Conservation (phyloP, 108 stramenopile genomes). For the Mediolabrus comicus region DNA sequence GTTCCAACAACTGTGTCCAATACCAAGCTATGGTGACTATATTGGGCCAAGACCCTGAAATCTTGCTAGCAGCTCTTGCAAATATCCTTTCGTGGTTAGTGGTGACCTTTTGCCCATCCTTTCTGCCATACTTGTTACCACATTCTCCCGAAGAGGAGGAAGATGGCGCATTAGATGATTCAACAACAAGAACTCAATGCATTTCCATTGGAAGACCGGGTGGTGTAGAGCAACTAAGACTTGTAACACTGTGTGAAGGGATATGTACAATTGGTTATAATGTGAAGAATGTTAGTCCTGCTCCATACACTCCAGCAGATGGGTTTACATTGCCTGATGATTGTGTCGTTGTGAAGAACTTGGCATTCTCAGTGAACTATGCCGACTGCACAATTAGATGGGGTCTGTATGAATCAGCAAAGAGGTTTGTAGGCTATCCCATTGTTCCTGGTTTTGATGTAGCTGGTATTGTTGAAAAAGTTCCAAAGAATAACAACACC, state of each 20-base stretch:
- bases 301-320: conserved; percentile 35
- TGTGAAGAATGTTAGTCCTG: conserved; percentile 38
- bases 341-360: conserved; percentile 60
- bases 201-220: conserved; percentile 83
- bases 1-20: no score
- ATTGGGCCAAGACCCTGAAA: conserved; percentile 57
- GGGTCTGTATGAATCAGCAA: conserved; percentile 87
- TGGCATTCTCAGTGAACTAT: conserved; percentile 80
- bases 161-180: conserved; percentile 7
- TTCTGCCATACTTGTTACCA: conserved; percentile 57
- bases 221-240: conserved; percentile 74
- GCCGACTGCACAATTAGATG: conserved; percentile 86
- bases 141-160: conserved; percentile 44
- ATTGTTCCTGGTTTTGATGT: conserved; percentile 91
- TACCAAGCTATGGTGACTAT: no score
- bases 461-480: conserved; percentile 64
- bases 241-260: conserved; percentile 58
- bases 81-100: conserved; percentile 80
- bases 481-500: conserved; percentile 21
- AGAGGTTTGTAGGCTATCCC: conserved; percentile 86
- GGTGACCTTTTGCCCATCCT: conserved; percentile 51
- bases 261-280: conserved; percentile 85
- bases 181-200: conserved; percentile 36
- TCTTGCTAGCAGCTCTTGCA: conserved; percentile 60
- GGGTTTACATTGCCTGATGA: conserved; percentile 30